phyloP scores from a whole-genome alignment of 108 stramenopile genomes.

The Fistulifera solaris region DNA sequence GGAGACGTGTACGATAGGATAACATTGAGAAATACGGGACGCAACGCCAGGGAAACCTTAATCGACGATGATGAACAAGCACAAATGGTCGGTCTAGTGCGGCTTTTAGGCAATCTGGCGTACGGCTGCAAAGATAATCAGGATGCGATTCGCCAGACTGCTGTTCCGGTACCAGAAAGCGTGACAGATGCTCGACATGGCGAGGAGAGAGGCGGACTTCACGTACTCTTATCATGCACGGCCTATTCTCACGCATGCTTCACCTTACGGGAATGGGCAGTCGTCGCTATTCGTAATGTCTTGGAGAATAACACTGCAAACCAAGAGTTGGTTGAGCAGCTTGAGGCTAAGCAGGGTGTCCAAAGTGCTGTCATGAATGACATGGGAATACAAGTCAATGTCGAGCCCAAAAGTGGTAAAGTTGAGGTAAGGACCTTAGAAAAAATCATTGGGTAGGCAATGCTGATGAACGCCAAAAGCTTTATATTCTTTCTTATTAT shows the following conservation, averaged over 20 bases:
- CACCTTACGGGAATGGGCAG: constrained; percentile 76
- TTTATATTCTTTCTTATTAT: too few relatives aligned
- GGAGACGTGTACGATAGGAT: constrained; percentile 48
- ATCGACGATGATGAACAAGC: constrained; percentile 46
- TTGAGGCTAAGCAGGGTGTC: constrained; percentile 64
- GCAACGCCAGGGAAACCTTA: constrained; percentile 35
- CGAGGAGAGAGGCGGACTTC: constrained; percentile 40
- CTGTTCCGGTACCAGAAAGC: constrained; percentile 20
- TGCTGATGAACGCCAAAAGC: too few relatives aligned
- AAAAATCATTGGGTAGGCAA: not conserved
- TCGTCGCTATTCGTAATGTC: constrained; percentile 75
- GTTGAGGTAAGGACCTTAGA: constrained; percentile 21
- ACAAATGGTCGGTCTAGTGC: constrained; percentile 42
- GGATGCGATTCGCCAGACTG: constrained; percentile 46
- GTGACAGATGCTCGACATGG: not conserved
- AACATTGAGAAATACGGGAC: constrained; percentile 10
- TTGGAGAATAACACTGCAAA: constrained; percentile 61
- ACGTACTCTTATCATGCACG: constrained; percentile 70
- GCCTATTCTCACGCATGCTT: constrained; percentile 67
- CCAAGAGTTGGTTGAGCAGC: constrained; percentile 39
- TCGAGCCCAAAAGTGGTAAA: constrained; percentile 54
- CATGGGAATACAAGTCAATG: constrained; percentile 51
- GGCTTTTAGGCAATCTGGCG: constrained; percentile 61
- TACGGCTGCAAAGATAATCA: constrained; percentile 62
- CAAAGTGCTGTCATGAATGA: constrained; percentile 50